Evolutionary conservation across 2,329 filamentous ascomycete species (phyloP), one percentile per base, ranked within the genome.

Genomic region (Colletotrichum orchidophilum): DNA sequence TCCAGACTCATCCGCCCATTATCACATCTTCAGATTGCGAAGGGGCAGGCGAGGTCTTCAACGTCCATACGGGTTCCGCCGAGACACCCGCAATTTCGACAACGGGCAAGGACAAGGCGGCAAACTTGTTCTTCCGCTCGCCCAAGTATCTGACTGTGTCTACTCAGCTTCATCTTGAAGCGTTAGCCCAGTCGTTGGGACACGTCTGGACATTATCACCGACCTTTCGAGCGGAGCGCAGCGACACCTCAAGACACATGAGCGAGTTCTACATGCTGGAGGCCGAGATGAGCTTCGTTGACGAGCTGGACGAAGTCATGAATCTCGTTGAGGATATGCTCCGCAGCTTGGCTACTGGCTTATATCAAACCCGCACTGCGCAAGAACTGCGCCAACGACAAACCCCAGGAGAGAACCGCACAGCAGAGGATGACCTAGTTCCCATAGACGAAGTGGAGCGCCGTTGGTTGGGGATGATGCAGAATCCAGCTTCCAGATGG

Each of bases 191-290:
- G 76, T 92, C 95, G 24, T 87, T 98, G 33, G 94, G 94, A 49
- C 94, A 93, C 76, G 96, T 98, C 8, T 99, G 96, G 95, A 93
- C 95, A 1, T 83, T 99, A 12, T 96, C 95, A 5, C 96, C 96
- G 3, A 97, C 95, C 0, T 99, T 99, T 79, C 91, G 96, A 46
- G 96, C 96, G 4, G 96, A 98, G 81, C 92, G 91, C 78, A 98
- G 95, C 81, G 95, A 98, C 78, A 98, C 96, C 0, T 92, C 95
- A 6, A 91, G 96, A 31, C 96, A 99, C 82, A 86, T 99, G 72
- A 97, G 94, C 83, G 96, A 99, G 79, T 98, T 99, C 78, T 98
- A 98, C 83, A 98, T 99, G 96, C 88, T 99, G 2, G 96, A 99
- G 82, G 95, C 92, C 18, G 96, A 99, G 81, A 85, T 95, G 79